Evolutionary conservation across 495 filamentous ascomycete species (phyloP).

Genomic region (Penicillium soppii): DNA sequence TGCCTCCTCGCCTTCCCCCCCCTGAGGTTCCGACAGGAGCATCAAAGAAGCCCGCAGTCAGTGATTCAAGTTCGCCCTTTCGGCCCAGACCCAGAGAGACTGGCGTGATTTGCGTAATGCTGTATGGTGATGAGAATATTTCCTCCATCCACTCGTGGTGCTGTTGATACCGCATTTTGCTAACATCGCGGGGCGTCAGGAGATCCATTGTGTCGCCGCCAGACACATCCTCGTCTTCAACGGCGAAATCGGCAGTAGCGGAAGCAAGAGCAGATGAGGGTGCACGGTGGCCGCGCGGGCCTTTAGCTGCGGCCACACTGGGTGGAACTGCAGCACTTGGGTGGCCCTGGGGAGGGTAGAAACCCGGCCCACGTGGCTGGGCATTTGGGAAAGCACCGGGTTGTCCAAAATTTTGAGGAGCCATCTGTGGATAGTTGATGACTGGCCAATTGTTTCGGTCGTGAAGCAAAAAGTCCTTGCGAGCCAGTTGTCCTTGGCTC

Average conservation of each 20-base stretch:
- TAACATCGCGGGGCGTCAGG: constrained; percentile 83
- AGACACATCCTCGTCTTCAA: constrained; percentile 86
- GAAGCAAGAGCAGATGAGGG: constrained; percentile 35
- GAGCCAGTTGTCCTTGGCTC: constrained; percentile 73
- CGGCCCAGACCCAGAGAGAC: constrained; percentile 84
- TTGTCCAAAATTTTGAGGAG: constrained; percentile 38
- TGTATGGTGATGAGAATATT: constrained; percentile 84
- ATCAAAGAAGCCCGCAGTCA: constrained; percentile 80
- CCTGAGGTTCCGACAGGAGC: constrained; percentile 43
- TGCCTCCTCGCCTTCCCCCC: constrained; percentile 34
- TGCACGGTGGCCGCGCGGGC: constrained; percentile 39
- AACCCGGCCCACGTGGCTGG: constrained; percentile 35
- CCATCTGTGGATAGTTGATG: constrained; percentile 65
- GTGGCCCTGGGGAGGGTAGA: constrained; percentile 36
- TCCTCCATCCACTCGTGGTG: constrained; percentile 99
- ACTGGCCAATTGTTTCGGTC: constrained; percentile 88
- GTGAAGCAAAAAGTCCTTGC: constrained; percentile 91
- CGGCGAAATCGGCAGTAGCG: constrained; percentile 50
- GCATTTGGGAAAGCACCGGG: constrained; percentile 31
- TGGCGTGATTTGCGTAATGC: constrained; percentile 78
- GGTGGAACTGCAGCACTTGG: constrained; percentile 28
- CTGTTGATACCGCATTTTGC: constrained; percentile 78
- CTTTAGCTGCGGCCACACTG: constrained; percentile 30
- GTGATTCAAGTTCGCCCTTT: constrained; percentile 75
- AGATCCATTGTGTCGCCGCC: constrained; percentile 86